Base-by-base conservation (phyloP, 2,329 filamentous ascomycete genomes). In the Zarea fungicola region DNA sequence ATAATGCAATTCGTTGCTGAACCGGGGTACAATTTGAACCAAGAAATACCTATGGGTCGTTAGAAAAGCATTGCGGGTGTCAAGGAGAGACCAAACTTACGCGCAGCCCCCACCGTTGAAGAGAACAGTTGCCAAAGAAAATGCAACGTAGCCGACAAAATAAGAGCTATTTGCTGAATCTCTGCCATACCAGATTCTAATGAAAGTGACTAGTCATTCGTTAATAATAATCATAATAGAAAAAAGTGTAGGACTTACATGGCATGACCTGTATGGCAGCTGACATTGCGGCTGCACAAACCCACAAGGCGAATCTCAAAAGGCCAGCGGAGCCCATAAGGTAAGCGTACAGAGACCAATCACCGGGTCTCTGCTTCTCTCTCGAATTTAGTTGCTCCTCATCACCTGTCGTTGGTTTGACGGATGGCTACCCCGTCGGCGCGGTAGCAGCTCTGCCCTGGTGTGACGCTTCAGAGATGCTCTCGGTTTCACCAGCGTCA, bases 151-250 rank as follows among this genome's bases (percentile, higher is more conserved):
- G 8, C 48, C 48, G 7, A 46, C 36, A 21, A 50, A 50, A n/a
- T 50, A 50, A 9, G 18, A 14, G 2, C 22, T 18, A 25, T 46
- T 50, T 14, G n/a, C 26, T 11, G 42, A 28, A 14, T 40, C 36
- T 36, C n/a, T n/a, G 16, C 18, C 29, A 8, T 40, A 36, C 48
- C 48, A 50, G 14, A 50, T 45, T 5, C 48, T 34, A 16, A 50
- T 13, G 22, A 40, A 50, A 18, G 46, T 29, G 5, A 35, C 48
- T 50, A 18, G n/a, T n/a, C n/a, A n/a, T n/a, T n/a, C 8, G 19
- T 3, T 42, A 23, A 25, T 37, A n/a, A 25, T 50, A 5, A 44
- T 39, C 4, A 19, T 19, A 6, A 41, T 19, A 6, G 19, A 22
- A 18, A 4, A 23, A 22, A 4, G 16, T 14, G 19, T 19, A 29